Percentiles rank a stretch among this genome's conserved stretches.
Evolutionary conservation across 2,329 filamentous ascomycete genomes (phyloP).

Genomic region (Colletotrichum neosansevieriae): DNA sequence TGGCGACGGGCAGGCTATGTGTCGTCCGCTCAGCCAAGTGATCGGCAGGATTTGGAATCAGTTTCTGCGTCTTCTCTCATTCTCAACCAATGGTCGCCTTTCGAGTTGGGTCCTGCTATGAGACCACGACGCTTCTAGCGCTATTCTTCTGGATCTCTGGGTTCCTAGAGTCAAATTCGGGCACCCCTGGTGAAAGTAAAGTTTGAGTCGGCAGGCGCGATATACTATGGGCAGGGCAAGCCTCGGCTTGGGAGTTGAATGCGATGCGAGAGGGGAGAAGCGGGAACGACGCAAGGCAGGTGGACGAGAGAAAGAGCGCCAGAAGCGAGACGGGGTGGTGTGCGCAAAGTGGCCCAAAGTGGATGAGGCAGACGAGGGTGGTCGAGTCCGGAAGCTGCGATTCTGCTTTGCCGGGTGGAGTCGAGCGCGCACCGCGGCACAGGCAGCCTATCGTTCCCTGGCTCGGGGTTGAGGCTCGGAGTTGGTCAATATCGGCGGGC

Average conservation of each 20-base stretch:
- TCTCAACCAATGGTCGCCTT: slow-evolving; percentile 32
- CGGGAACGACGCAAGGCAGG: slow-evolving; percentile 17
- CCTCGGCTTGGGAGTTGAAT: slow-evolving; percentile 11
- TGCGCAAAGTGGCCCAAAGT: slow-evolving; percentile 31
- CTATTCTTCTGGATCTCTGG: not conserved
- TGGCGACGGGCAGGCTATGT: slow-evolving; percentile 23
- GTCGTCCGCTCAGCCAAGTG: slow-evolving; percentile 38
- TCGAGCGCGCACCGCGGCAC: slow-evolving; percentile 29
- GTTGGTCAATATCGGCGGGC: slow-evolving; percentile 19
- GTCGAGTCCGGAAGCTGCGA: slow-evolving; percentile 32
- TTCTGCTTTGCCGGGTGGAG: slow-evolving; percentile 35
- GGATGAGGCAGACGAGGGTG: slow-evolving; percentile 32
- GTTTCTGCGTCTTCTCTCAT: slow-evolving; percentile 33
- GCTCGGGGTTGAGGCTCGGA: slow-evolving; percentile 4
- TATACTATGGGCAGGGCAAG: slow-evolving; percentile 1
- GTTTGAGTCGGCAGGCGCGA: slow-evolving; percentile 12
- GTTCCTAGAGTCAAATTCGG: slow-evolving; percentile 2
- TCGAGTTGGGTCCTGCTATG: not conserved
- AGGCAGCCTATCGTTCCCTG: slow-evolving; percentile 21
- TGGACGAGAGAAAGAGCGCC: slow-evolving; percentile 29
- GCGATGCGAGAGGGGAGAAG: slow-evolving; percentile 26
- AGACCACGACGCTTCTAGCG: slow-evolving; percentile 12
- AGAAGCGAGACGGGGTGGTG: slow-evolving; percentile 27
- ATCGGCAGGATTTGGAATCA: slow-evolving; percentile 36
- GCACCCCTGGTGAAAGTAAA: slow-evolving; percentile 20